Evolutionary conservation across 2,329 filamentous ascomycete species (phyloP).

Genomic region (Scedosporium apiospermum): DNA sequence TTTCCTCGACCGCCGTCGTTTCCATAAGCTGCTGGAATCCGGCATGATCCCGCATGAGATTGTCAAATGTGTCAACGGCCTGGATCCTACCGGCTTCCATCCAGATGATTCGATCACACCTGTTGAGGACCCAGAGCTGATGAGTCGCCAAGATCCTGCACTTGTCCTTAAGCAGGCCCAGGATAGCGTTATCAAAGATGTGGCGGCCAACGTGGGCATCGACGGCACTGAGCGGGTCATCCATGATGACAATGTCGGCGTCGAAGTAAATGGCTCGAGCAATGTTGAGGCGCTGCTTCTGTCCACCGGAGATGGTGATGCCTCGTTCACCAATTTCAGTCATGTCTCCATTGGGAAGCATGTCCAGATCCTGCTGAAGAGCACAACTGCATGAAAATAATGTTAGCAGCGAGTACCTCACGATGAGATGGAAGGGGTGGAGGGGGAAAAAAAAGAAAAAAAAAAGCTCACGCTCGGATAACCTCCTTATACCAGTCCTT

Average conservation of each 20-base stretch:
- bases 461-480: constrained; percentile 52
- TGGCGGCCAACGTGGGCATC: constrained; percentile 62
- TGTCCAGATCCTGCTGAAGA: constrained; percentile 75
- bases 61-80: constrained; percentile 81
- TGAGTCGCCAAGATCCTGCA: constrained; percentile 89
- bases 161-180: constrained; percentile 79
- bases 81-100: constrained; percentile 81
- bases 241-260: constrained; percentile 58
- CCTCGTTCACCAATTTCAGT: constrained; percentile 95
- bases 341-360: constrained; percentile 79
- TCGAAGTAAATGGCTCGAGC: constrained; percentile 70
- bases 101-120: constrained; percentile 87
- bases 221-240: constrained; percentile 60
- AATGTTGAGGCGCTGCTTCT: constrained; percentile 93
- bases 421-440: not conserved
- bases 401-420: constrained; percentile 5
- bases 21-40: constrained; percentile 79
- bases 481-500: constrained; percentile 73
- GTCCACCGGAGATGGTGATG: constrained; percentile 89
- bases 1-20: constrained; percentile 63
- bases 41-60: constrained; percentile 70
- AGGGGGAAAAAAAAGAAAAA: constrained; percentile 13
- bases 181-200: constrained; percentile 90
- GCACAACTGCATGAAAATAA: constrained; percentile 49
- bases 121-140: constrained; percentile 83